Evolutionary conservation across 495 filamentous ascomycete species (phyloP).

Genomic region (Penicillium chermesinum): DNA sequence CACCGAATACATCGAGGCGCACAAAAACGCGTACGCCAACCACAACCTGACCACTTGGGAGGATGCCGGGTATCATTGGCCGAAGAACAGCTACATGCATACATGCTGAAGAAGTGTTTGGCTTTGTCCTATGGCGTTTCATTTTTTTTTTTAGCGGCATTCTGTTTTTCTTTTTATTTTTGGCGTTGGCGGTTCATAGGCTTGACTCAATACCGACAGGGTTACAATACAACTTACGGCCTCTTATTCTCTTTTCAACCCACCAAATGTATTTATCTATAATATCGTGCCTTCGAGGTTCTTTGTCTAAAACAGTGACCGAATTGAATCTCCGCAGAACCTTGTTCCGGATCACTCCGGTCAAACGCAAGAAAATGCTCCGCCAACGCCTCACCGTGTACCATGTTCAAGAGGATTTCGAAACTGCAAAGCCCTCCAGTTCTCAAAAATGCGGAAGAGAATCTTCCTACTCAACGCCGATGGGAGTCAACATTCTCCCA

Average conservation of each 20-base stretch:
- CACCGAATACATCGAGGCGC: conserved; percentile 63
- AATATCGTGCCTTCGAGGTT: not conserved
- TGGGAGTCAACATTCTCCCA: not conserved
- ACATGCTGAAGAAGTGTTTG: conserved; percentile 25
- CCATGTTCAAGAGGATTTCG: not conserved
- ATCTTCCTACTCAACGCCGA: not conserved
- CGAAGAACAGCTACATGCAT: conserved; percentile 46
- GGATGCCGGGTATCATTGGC: conserved; percentile 42
- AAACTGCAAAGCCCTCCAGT: too few species aligned
- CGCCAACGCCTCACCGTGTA: not conserved
- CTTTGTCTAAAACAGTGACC: not conserved
- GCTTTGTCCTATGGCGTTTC: conserved; percentile 20
- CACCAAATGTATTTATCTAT: not conserved
- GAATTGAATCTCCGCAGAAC: not conserved
- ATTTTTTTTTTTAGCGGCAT: conserved; percentile 41
- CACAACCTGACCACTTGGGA: conserved; percentile 55
- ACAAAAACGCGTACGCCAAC: conserved; percentile 59
- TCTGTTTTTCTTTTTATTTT: too few species aligned
- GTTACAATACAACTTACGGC: not conserved
- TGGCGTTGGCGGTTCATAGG: conserved; percentile 21
- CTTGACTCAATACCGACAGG: not conserved
- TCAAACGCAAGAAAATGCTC: not conserved
- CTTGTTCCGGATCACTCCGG: too few species aligned
- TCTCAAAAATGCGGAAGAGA: too few species aligned
- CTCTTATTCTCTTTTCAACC: not conserved